Evolutionary conservation across 2,329 filamentous ascomycete genomes (phyloP), one percentile per base, ranked within the genome.

Genomic region (Phaeosphaeria sp.): DNA sequence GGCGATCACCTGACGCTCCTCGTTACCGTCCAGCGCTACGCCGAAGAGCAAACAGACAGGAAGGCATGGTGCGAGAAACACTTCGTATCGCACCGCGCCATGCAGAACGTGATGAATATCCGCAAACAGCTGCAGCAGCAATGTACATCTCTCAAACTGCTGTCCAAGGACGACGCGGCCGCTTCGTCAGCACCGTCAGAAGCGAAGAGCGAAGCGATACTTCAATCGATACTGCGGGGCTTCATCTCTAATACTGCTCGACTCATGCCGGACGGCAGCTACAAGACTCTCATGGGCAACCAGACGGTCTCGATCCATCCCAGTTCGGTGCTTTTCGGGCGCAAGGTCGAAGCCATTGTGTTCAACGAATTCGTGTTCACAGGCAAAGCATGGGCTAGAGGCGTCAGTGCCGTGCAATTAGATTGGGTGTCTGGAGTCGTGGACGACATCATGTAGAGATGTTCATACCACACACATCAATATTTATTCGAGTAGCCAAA

Each of bases 351-450:
- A 73, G 87, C 84, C 2, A 86, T 89, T 52, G 79, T 89, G 71
- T 89, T 87, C 66, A 87, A 85, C 57, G 87, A 89, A 71, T 88
- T 87, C 72, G 85, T 89, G 2, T 89, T 86, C 67, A 89, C 87
- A 20, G 88, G 83, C 44, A 84, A 84, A 63, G 85, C 84, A 53
- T 89, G 88, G 77, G 87, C 85, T 15, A 79, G 86, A 49, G 83
- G 84, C 3, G 87, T 89, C 7, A 88, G 85, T 73, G 85, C 83
- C 0, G 83, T 89, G 51, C 83, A 88, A 76, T 78, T 88, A 78
- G 80, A 84, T 60, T 89, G 87, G 87, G 78, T 89, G 22, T 83
- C 81, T 21, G 84, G 87, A 57, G 80, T 83, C 21, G 64, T 80
- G 20, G 73, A 71, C 21, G 66, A 60, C n/a, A 64, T 75, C 13